phyloP scores from a whole-genome alignment of 2,329 filamentous ascomycete genomes.

The Xylariaceae sp. region DNA sequence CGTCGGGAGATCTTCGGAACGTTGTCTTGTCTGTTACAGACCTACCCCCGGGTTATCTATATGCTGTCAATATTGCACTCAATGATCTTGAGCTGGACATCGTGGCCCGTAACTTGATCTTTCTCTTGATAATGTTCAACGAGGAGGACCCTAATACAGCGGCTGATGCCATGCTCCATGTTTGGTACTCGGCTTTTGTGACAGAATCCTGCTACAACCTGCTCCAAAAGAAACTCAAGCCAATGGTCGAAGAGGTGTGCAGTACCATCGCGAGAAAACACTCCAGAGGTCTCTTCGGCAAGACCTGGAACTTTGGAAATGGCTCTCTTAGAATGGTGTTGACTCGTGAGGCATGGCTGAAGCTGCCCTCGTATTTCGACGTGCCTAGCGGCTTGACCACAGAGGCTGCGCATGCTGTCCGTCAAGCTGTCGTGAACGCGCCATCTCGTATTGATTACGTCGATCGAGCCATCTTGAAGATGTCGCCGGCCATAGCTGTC shows the following conservation, averaged over 20 bases:
- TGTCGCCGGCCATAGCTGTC: not conserved
- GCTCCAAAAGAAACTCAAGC: slow-evolving; percentile 4
- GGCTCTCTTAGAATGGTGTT: slow-evolving; percentile 1
- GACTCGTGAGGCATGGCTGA: slow-evolving; percentile 3
- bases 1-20: slow-evolving; percentile 15
- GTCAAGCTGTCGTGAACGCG: not conserved
- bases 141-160: slow-evolving; percentile 2
- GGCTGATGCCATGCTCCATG: not conserved
- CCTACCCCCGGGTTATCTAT: slow-evolving; percentile 5
- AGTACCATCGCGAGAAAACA: not conserved
- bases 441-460: not conserved
- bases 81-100: slow-evolving; percentile 6
- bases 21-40: slow-evolving; percentile 6
- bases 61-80: slow-evolving; percentile 6
- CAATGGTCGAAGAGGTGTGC: slow-evolving; percentile 1
- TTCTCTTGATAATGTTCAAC: slow-evolving; percentile 2
- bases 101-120: slow-evolving; percentile 3
- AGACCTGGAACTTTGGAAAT: slow-evolving; percentile 4
- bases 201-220: slow-evolving; percentile 1
- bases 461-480: not conserved
- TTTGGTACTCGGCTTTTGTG: slow-evolving; percentile 7
- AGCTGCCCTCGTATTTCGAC: slow-evolving; percentile 1
- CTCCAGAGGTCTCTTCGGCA: not conserved
- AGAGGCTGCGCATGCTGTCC: not conserved
- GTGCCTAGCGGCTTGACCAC: not conserved